Evolutionary conservation across 2,329 filamentous ascomycete genomes (phyloP).

Genomic region (Pseudogymnoascus sp.): DNA sequence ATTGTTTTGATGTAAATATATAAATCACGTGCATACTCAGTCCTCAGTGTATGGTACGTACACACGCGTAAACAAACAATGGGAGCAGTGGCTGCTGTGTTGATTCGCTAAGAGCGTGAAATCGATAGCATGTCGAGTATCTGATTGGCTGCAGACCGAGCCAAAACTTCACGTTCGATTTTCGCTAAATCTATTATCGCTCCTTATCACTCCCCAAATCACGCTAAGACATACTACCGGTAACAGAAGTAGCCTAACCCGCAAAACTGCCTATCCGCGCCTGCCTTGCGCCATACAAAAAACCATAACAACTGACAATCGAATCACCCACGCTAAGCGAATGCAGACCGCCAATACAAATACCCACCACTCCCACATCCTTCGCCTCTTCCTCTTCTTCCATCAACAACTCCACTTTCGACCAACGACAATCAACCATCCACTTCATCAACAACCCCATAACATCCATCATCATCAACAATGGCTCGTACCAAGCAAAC

Average conservation of each 20-base stretch:
- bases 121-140: neutral
- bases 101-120: neutral
- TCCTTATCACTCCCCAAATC: constrained; percentile 5
- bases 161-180: neutral
- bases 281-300: neutral
- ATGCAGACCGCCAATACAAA: constrained; percentile 24
- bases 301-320: constrained; percentile 13
- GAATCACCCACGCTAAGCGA: constrained; percentile 10
- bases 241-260: neutral
- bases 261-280: neutral
- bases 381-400: constrained; percentile 24
- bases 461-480: constrained; percentile 20
- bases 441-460: constrained; percentile 16
- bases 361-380: constrained; percentile 26
- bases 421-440: constrained; percentile 13
- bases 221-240: constrained; percentile 2
- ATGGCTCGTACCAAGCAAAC: constrained; percentile 38
- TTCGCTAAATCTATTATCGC: neutral
- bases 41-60: neutral
- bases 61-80: neutral
- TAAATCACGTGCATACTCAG: neutral
- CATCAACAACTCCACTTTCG: constrained; percentile 21
- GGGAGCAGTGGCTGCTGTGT: neutral
- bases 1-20: neutral
- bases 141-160: neutral